Evolutionary conservation across 2,329 filamentous ascomycete genomes (phyloP).

Genomic region (Microsporum ferrugineum): DNA sequence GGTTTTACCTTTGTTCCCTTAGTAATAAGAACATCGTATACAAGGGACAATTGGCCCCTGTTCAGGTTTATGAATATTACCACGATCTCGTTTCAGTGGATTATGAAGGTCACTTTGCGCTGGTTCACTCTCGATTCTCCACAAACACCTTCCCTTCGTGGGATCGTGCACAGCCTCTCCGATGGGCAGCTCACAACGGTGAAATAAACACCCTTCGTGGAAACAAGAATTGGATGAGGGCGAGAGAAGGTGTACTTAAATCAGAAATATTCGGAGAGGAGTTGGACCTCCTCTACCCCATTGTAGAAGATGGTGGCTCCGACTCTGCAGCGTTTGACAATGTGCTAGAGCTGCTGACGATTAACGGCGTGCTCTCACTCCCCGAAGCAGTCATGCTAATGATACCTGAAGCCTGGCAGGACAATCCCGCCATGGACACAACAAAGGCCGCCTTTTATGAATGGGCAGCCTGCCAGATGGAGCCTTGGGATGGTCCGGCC

Average conservation of each 20-base stretch:
- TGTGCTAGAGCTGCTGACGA: conserved; percentile 81
- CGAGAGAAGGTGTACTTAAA: conserved; percentile 86
- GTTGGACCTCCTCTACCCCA: conserved; percentile 79
- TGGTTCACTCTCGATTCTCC: conserved; percentile 94
- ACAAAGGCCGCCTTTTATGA: conserved; percentile 97
- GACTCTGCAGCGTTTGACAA: conserved; percentile 97
- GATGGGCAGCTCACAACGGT: conserved; percentile 97
- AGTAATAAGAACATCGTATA: conserved; percentile 99
- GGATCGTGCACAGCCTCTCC: conserved; percentile 90
- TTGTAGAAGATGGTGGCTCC: conserved; percentile 91
- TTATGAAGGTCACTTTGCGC: conserved; percentile 91
- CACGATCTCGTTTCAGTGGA: conserved; percentile 94
- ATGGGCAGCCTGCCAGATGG: conserved; percentile 98
- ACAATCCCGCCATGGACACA: conserved; percentile 81
- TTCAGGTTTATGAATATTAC: conserved; percentile 97
- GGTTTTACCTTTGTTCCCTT: conserved; percentile 96
- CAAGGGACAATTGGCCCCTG: conserved; percentile 88
- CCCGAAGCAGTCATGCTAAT: conserved; percentile 97
- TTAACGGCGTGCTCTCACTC: conserved; percentile 89
- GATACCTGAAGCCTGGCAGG: conserved; percentile 97
- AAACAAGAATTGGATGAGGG: conserved; percentile 99
- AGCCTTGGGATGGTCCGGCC: conserved; percentile 94
- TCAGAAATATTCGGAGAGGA: conserved; percentile 88
- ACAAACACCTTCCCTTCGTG: conserved; percentile 98
- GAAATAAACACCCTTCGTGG: conserved; percentile 96